Percentiles rank a stretch among this genome's conserved stretches.
These are phyloP conservation scores for Elymus sibiricus DNA, from an alignment of 176 grass and related monocot genomes.

Conservation along the genomic window DNA sequence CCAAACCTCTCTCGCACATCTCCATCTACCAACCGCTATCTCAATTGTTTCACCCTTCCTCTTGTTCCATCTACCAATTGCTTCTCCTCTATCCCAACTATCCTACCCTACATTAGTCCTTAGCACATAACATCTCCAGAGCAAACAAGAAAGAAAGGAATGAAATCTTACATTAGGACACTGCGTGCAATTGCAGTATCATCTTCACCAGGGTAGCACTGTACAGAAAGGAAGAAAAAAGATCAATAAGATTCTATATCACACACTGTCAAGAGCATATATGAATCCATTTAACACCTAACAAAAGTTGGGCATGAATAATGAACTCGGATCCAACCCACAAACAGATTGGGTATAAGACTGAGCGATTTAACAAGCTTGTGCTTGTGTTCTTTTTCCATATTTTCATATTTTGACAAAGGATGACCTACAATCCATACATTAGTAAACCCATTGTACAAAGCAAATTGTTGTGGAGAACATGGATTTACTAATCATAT, in stretches of 20 bases:
- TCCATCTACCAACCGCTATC: neutral
- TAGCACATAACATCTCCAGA: neutral
- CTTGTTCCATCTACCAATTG: neutral
- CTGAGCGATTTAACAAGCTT: neutral
- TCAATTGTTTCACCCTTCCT: neutral
- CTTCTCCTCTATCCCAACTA: conserved; percentile 1
- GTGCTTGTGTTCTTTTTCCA: neutral
- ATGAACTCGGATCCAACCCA: neutral
- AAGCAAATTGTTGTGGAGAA: neutral
- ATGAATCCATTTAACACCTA: neutral
- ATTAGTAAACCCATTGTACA: conserved; percentile 10
- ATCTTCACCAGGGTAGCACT: conserved; percentile 99
- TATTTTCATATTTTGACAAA: conserved; percentile 14
- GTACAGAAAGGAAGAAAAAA: conserved; percentile 21
- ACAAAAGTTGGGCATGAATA: neutral
- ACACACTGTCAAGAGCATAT: neutral
- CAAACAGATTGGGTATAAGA: neutral
- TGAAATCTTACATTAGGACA: conserved; percentile 71
- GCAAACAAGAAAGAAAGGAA: conserved; percentile 24
- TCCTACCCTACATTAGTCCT: neutral
- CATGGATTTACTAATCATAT: neutral
- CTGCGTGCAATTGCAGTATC: conserved; percentile 91
- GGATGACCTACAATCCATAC: neutral
- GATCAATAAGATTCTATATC: conserved; percentile 15
- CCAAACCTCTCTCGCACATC: neutral